Percentiles rank a stretch among this genome's conserved stretches.
phyloP scores from a whole-genome alignment of 2,329 filamentous ascomycete genomes.

The Aspergillus fischeri region DNA sequence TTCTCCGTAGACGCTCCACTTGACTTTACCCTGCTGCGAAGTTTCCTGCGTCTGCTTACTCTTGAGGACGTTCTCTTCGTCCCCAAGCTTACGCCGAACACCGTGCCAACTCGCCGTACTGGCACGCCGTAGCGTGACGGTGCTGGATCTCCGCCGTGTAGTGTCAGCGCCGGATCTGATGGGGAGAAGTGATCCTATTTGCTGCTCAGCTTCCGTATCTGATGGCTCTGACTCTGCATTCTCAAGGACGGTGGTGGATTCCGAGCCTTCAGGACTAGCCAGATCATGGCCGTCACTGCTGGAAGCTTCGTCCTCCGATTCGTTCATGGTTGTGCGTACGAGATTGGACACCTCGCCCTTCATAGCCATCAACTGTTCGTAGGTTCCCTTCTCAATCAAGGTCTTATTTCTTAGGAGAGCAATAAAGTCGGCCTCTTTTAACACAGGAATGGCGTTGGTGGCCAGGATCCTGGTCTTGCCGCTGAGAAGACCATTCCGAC shows the following conservation, averaged over 20 bases:
- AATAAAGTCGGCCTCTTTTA: conserved; percentile 86
- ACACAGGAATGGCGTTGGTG: conserved; percentile 89
- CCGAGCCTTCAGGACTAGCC: conserved; percentile 66
- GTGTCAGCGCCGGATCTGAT: conserved; percentile 62
- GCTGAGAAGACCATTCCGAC: conserved; percentile 72
- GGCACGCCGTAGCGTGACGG: conserved; percentile 77
- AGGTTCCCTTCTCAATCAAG: conserved; percentile 83
- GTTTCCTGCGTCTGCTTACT: conserved; percentile 85
- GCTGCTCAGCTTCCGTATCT: conserved; percentile 63
- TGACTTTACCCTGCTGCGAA: conserved; percentile 92
- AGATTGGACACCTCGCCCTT: conserved; percentile 85
- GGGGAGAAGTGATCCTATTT: conserved; percentile 68
- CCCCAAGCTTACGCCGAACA: conserved; percentile 74
- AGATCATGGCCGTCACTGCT: conserved; percentile 55
- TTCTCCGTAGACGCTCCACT: conserved; percentile 90
- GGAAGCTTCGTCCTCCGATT: conserved; percentile 40
- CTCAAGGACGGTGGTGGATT: conserved; percentile 49
- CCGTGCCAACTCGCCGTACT: conserved; percentile 88
- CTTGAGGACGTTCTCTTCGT: conserved; percentile 71
- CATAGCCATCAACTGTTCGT: conserved; percentile 86
- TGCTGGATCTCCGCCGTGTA: conserved; percentile 62
- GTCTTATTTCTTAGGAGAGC: conserved; percentile 76
- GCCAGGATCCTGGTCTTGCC: conserved; percentile 89
- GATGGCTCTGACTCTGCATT: conserved; percentile 48
- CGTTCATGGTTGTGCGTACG: conserved; percentile 65